These are phyloP conservation scores for Xylaria polymorpha DNA, from an alignment of 2,329 filamentous ascomycete species.

Conservation along the genomic window DNA sequence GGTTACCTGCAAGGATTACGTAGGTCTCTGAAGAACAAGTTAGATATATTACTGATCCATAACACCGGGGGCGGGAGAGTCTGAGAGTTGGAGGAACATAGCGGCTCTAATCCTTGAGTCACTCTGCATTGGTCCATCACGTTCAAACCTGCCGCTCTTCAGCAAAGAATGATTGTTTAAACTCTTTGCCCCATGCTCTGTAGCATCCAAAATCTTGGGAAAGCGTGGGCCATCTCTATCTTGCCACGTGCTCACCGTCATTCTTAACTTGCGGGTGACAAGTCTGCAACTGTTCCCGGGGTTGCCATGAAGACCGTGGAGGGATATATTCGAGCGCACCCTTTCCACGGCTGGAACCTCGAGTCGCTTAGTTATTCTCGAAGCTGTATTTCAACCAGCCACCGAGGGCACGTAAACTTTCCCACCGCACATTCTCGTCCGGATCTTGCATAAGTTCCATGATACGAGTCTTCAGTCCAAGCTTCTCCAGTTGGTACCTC, in stretches of 20 bases:
- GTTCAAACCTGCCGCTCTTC: constrained; percentile 7
- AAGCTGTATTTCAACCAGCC: constrained; percentile 74
- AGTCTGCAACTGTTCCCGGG: background rate
- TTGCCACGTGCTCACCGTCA: background rate
- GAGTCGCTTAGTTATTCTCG: constrained; percentile 53
- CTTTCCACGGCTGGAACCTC: background rate
- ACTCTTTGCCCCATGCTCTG: constrained; percentile 4
- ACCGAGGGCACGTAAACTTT: constrained; percentile 84
- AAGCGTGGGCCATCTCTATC: constrained; percentile 6
- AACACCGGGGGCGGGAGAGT: constrained; percentile 3
- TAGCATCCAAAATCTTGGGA: background rate
- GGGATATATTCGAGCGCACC: constrained; percentile 35
- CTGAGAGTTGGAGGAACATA: constrained; percentile 2
- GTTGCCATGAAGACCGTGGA: constrained; percentile 19
- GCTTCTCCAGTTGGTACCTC: constrained; percentile 80
- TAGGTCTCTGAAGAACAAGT: constrained; percentile 26
- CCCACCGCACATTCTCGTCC: constrained; percentile 91
- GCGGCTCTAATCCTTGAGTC: constrained; percentile 12
- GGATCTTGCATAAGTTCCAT: constrained; percentile 94
- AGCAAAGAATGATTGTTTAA: background rate
- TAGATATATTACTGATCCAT: constrained; percentile 25
- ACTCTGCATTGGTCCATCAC: background rate
- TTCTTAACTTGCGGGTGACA: constrained; percentile 6
- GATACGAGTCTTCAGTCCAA: constrained; percentile 85
- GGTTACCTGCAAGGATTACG: constrained; percentile 17